Evolutionary conservation across 2,329 filamentous ascomycete species (phyloP).

Genomic region (Paecilomyces sp.): DNA sequence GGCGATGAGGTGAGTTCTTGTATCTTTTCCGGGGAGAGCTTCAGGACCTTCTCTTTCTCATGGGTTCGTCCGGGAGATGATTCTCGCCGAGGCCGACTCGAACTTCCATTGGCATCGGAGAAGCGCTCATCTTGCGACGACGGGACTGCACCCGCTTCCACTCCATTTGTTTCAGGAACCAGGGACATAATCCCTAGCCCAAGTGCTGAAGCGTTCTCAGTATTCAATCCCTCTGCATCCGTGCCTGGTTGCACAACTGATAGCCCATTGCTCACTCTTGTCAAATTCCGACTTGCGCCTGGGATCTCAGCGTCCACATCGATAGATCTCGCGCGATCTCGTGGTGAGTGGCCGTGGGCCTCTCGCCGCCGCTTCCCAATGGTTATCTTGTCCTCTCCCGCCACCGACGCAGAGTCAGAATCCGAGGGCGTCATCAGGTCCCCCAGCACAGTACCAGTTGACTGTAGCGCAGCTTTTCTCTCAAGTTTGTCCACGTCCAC

Average conservation of each 20-base stretch:
- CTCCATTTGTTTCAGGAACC: background rate
- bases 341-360: background rate
- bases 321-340: background rate
- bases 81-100: background rate
- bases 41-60: constrained; percentile 33
- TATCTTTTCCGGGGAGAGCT: constrained; percentile 44
- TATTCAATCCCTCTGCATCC: background rate
- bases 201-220: background rate
- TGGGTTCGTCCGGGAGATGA: constrained; percentile 4
- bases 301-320: background rate
- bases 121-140: background rate
- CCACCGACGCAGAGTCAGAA: background rate
- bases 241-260: background rate
- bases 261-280: background rate
- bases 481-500: background rate
- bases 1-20: constrained; percentile 44
- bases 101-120: background rate
- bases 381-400: background rate
- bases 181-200: background rate
- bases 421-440: background rate
- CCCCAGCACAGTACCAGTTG: background rate
- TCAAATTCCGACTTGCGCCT: background rate
- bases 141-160: background rate
- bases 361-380: background rate
- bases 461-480: background rate